These are phyloP conservation scores for Colletotrichum salicis DNA, from an alignment of 2,329 filamentous ascomycete genomes.

Conservation along the genomic window DNA sequence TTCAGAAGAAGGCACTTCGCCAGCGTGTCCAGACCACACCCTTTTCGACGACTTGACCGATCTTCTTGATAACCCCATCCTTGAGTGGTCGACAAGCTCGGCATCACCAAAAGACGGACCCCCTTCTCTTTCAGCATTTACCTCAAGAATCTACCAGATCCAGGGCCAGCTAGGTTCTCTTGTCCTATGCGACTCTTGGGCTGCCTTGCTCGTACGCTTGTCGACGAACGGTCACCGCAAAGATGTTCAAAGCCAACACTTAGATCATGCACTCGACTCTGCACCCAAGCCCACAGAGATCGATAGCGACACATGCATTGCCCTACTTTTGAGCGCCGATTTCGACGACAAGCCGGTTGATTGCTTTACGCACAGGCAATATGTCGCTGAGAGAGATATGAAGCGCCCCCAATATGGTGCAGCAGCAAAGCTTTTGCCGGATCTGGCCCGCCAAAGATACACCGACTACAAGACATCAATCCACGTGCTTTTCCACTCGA, in stretches of 20 bases:
- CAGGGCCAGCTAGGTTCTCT: background rate
- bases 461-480: constrained; percentile 40
- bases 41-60: background rate
- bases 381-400: background rate
- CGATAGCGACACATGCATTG: background rate
- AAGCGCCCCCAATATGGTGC: constrained; percentile 9
- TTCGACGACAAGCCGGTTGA: background rate
- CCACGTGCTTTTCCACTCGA: constrained; percentile 42
- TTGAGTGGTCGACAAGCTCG: background rate
- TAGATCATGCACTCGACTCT: too few species aligned
- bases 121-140: background rate
- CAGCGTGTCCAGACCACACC: background rate
- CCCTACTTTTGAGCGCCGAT: background rate
- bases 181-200: background rate
- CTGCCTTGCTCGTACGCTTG: background rate
- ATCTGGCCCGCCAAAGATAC: constrained; percentile 41
- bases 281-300: too few species aligned
- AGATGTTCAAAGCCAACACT: constrained; percentile 34
- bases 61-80: background rate
- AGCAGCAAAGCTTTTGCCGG: constrained; percentile 38
- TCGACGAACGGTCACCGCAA: background rate
- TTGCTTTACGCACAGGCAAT: background rate
- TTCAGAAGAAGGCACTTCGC: background rate
- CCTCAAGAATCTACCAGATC: background rate
- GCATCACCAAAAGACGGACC: background rate